These are phyloP conservation scores for Infundibulicybe gibba DNA, from an alignment of 768 basidiomycete genomes.

Conservation along the genomic window DNA sequence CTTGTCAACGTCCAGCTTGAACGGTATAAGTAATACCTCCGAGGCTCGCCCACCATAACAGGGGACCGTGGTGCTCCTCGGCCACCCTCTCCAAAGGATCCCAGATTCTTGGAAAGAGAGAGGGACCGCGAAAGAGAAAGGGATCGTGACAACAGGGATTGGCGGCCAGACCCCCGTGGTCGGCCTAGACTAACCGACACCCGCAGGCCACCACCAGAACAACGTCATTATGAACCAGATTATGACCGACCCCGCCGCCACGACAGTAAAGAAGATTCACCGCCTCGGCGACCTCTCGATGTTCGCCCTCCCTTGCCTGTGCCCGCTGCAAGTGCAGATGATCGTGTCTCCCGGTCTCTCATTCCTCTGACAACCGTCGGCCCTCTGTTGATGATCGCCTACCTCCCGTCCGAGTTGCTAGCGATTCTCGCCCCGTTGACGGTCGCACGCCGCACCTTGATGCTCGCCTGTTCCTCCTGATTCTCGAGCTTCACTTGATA, in stretches of 20 bases:
- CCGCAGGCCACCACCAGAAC: constrained; percentile 41
- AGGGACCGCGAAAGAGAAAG: constrained; percentile 24
- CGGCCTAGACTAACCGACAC: constrained; percentile 19
- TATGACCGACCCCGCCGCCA: constrained; percentile 24
- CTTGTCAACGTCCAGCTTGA: constrained; percentile 9
- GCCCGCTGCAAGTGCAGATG: constrained; percentile 13
- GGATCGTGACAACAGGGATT: constrained; percentile 11
- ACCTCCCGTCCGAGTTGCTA: constrained; percentile 10
- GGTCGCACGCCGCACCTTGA: constrained; percentile 20
- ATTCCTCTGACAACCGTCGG: constrained; percentile 8
- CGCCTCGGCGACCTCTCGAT: constrained; percentile 17
- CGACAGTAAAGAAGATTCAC: constrained; percentile 12
- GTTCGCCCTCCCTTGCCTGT: constrained; percentile 28
- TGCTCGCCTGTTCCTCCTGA: constrained; percentile 20
- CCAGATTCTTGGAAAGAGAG: constrained; percentile 27
- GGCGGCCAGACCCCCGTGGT: constrained; percentile 28
- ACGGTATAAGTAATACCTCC: constrained; percentile 6
- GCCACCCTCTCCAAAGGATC: constrained; percentile 20
- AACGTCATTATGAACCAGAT: constrained; percentile 45
- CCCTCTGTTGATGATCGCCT: constrained; percentile 12
- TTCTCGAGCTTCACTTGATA: constrained; percentile 19
- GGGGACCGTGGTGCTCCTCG: constrained; percentile 9
- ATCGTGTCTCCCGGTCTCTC: constrained; percentile 7
- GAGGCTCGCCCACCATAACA: constrained; percentile 9
- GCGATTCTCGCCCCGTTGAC: constrained; percentile 20